phyloP scores from a whole-genome alignment of 306 rosid species.

The Trichosanthes cucumerina region DNA sequence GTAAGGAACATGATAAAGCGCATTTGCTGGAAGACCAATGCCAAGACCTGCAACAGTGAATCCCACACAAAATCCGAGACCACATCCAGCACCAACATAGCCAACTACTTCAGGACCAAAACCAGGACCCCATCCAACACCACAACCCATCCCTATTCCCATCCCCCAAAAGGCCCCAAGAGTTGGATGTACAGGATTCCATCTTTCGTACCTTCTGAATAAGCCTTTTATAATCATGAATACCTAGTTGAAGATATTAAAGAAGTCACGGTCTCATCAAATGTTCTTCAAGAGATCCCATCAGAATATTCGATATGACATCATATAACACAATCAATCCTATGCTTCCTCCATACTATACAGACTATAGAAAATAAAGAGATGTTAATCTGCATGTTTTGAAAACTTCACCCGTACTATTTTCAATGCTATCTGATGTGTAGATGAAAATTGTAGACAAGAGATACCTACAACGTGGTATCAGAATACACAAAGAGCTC shows the following conservation, averaged over 20 bases:
- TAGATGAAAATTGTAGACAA: neutral
- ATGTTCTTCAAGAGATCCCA: neutral
- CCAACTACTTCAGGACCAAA: slow-evolving; percentile 95
- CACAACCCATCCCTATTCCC: slow-evolving; percentile 94
- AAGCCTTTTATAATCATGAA: slow-evolving; percentile 72
- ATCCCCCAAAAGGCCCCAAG: slow-evolving; percentile 89
- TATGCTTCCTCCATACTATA: neutral
- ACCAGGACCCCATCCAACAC: slow-evolving; percentile 99
- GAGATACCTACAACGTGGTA: neutral
- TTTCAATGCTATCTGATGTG: neutral
- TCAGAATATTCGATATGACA: neutral
- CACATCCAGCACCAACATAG: slow-evolving; percentile 95
- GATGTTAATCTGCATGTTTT: neutral
- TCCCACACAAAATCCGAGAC: slow-evolving; percentile 83
- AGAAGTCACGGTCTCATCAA: slow-evolving; percentile 2
- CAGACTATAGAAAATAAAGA: neutral
- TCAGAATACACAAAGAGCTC: neutral
- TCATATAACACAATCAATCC: neutral
- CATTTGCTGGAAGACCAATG: slow-evolving; percentile 69
- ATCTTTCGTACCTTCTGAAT: slow-evolving; percentile 55
- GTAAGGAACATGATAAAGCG: slow-evolving; percentile 39
- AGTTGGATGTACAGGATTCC: slow-evolving; percentile 94
- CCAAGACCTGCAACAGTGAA: slow-evolving; percentile 73
- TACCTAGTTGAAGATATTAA: slow-evolving; percentile 29
- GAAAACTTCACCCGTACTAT: neutral